A percentile compares a stretch with the other conserved stretches of the same genome.
Conservation (phyloP, 805 yeast genomes). For the Nakazawaea anatomiae region DNA sequence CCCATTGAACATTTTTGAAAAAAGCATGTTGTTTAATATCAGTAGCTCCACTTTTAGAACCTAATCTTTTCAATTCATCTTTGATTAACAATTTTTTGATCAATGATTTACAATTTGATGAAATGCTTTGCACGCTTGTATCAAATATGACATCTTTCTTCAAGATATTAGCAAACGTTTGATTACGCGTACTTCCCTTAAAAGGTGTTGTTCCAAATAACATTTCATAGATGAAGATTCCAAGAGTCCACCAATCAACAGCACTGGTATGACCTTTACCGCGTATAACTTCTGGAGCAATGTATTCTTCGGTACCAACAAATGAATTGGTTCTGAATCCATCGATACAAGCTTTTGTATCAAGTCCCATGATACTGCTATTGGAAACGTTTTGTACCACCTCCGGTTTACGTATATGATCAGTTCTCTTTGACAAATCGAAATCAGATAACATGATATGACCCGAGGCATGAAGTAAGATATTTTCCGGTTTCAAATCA, state of each 20-base stretch:
- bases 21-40: slow-evolving; percentile 90
- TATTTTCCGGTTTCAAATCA: slow-evolving; percentile 95
- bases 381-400: slow-evolving; percentile 36
- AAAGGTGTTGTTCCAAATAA: slow-evolving; percentile 94
- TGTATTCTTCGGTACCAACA: slow-evolving; percentile 98
- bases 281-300: slow-evolving; percentile 96
- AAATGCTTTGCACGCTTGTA: slow-evolving; percentile 46
- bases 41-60: slow-evolving; percentile 91
- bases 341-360: slow-evolving; percentile 91
- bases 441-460: slow-evolving; percentile 97
- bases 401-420: slow-evolving; percentile 69
- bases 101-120: slow-evolving; percentile 72
- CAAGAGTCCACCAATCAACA: slow-evolving; percentile 99
- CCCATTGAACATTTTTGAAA: slow-evolving; percentile 93
- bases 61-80: slow-evolving; percentile 84
- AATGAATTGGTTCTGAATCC: slow-evolving; percentile 96
- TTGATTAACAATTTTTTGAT: slow-evolving; percentile 79
- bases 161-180: slow-evolving; percentile 82
- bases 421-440: slow-evolving; percentile 88
- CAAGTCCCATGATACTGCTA: slow-evolving; percentile 54
- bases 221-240: slow-evolving; percentile 92
- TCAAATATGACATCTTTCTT: slow-evolving; percentile 80
- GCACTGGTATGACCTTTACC: slow-evolving; percentile 98
- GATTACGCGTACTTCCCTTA: slow-evolving; percentile 84
- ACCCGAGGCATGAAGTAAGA: slow-evolving; percentile 90